phyloP scores from a whole-genome alignment of 768 basidiomycete genomes.

The Mycena alexandri region DNA sequence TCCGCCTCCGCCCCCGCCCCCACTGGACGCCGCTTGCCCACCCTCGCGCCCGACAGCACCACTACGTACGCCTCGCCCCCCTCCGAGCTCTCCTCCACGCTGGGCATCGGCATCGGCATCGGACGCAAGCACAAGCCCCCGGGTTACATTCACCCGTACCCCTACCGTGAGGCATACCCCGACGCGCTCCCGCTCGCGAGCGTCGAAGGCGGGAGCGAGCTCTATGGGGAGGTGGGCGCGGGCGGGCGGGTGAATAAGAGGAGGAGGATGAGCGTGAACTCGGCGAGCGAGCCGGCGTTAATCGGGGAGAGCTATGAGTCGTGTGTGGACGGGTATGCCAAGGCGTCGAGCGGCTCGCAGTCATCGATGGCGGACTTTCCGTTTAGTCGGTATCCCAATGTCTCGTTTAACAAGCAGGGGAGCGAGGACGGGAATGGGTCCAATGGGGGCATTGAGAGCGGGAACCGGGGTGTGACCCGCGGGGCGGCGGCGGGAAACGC shows the following conservation, averaged over 20 bases:
- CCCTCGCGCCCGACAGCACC: conserved; percentile 78
- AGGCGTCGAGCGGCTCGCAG: conserved; percentile 57
- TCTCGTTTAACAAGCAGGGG: conserved; percentile 39
- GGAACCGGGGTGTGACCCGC: conserved; percentile 53
- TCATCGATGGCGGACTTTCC: conserved; percentile 77
- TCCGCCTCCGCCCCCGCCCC: no score
- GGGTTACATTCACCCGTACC: conserved; percentile 46
- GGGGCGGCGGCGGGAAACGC: conserved; percentile 59
- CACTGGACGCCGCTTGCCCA: conserved; percentile 70
- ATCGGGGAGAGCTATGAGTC: conserved; percentile 75
- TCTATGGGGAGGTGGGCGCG: conserved; percentile 62
- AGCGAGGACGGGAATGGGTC: conserved; percentile 4
- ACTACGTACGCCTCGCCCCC: conserved; percentile 58
- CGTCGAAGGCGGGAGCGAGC: conserved; percentile 59
- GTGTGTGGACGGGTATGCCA: conserved; percentile 72
- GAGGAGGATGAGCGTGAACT: conserved; percentile 76
- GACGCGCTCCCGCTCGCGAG: conserved; percentile 69
- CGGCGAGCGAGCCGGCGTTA: conserved; percentile 65
- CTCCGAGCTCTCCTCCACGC: conserved; percentile 66
- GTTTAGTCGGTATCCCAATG: conserved; percentile 62
- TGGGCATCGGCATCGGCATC: no score
- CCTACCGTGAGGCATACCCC: conserved; percentile 47
- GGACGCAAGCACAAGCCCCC: conserved; percentile 30
- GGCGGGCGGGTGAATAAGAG: conserved; percentile 75
- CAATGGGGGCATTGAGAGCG: background rate